phyloP scores from a whole-genome alignment of 2,329 filamentous ascomycete species.

The Fusarium xylarioides region DNA sequence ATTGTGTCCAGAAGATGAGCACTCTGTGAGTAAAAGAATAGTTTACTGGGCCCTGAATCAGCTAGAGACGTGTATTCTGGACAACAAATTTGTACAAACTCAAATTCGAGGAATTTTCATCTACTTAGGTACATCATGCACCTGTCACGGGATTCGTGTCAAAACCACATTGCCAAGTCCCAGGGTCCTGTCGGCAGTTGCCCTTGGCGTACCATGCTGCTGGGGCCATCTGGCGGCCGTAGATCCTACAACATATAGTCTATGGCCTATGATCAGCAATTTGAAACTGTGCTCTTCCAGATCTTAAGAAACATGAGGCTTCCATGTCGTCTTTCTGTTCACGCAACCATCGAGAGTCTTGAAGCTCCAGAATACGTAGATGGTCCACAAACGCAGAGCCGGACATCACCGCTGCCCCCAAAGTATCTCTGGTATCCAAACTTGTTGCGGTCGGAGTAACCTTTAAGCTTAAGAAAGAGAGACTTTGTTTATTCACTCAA shows the following conservation, averaged over 20 bases:
- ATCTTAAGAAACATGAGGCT: neutral
- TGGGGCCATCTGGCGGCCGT: neutral
- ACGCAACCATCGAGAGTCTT: no score
- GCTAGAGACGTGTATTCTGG: neutral
- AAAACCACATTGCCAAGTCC: neutral
- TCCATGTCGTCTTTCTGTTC: neutral
- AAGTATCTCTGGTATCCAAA: neutral
- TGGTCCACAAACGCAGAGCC: neutral
- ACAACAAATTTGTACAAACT: neutral
- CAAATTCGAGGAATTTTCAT: neutral
- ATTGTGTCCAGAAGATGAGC: neutral
- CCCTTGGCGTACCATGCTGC: neutral
- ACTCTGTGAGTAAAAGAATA: neutral
- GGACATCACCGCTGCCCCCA: neutral
- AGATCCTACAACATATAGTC: neutral
- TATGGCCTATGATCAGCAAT: neutral
- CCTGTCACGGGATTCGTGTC: neutral
- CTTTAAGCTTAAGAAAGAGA: neutral
- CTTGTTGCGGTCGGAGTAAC: neutral
- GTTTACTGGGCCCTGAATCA: accelerated
- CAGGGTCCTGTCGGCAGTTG: neutral
- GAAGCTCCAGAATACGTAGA: no score
- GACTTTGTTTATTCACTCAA: neutral
- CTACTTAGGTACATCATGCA: neutral
- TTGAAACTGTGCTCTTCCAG: neutral